phyloP scores from a whole-genome alignment of 2,329 filamentous ascomycete genomes.

The Thielaviopsis punctulata region DNA sequence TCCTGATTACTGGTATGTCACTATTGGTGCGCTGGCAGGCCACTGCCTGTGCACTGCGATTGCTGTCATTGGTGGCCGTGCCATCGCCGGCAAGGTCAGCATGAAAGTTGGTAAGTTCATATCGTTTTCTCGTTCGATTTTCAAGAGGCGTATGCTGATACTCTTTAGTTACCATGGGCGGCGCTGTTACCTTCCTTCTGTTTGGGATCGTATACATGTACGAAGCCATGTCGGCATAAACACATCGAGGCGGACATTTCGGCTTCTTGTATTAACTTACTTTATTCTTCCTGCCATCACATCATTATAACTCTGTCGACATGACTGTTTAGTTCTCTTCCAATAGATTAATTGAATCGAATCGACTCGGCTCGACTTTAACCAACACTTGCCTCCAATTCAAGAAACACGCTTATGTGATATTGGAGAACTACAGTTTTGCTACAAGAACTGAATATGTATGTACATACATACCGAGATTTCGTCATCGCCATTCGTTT shows the following conservation, averaged over 20 bases:
- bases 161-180: slow-evolving; percentile 70
- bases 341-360: not conserved
- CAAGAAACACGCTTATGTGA: not conserved
- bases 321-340: not conserved
- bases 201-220: slow-evolving; percentile 87
- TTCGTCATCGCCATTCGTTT: not conserved
- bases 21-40: slow-evolving; percentile 67
- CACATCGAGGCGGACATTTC: not conserved
- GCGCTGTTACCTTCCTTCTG: slow-evolving; percentile 72
- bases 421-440: not conserved
- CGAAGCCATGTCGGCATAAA: slow-evolving; percentile 50
- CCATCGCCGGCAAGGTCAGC: slow-evolving; percentile 85
- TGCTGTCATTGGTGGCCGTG: slow-evolving; percentile 79
- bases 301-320: not conserved
- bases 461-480: too few relatives aligned
- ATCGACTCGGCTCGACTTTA: not conserved
- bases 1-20: slow-evolving; percentile 98
- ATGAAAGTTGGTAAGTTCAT: slow-evolving; percentile 74
- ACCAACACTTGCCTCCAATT: not conserved
- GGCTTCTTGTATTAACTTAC: not conserved
- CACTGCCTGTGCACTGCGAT: slow-evolving; percentile 82
- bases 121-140: slow-evolving; percentile 15
- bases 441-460: too few relatives aligned
- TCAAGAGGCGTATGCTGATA: slow-evolving; percentile 4
- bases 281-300: not conserved